phyloP scores from a whole-genome alignment of 805 yeast species.

The Lipomyces chichibuensis region DNA sequence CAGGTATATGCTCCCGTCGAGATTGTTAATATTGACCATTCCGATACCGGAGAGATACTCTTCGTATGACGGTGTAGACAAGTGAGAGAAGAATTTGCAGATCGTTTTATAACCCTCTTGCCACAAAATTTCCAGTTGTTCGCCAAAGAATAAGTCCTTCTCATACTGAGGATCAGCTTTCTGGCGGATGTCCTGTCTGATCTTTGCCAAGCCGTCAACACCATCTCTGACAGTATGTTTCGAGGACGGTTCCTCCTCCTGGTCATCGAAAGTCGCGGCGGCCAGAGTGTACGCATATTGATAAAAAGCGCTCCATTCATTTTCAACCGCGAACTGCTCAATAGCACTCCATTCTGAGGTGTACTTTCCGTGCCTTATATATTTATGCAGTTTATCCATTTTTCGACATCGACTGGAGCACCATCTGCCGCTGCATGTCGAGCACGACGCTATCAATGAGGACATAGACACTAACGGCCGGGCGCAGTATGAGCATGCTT shows the following conservation, averaged over 20 bases:
- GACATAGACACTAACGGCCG: slow-evolving; percentile 49
- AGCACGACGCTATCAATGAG: slow-evolving; percentile 60
- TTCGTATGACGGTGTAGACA: slow-evolving; percentile 48
- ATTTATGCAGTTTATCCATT: slow-evolving; percentile 55
- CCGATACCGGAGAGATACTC: slow-evolving; percentile 68
- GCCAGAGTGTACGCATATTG: slow-evolving; percentile 60
- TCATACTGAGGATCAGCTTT: slow-evolving; percentile 57
- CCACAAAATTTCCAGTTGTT: slow-evolving; percentile 64
- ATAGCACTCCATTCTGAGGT: slow-evolving; percentile 56
- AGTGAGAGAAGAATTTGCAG: slow-evolving; percentile 49
- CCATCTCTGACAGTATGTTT: slow-evolving; percentile 44
- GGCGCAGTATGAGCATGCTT: slow-evolving; percentile 76
- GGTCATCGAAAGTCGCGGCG: slow-evolving; percentile 9
- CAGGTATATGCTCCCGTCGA: slow-evolving; percentile 63
- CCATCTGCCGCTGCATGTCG: slow-evolving; percentile 68
- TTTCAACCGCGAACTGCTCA: slow-evolving; percentile 63
- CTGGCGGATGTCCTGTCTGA: slow-evolving; percentile 67
- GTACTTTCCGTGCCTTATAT: slow-evolving; percentile 58
- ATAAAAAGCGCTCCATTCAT: slow-evolving; percentile 70
- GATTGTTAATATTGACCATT: slow-evolving; percentile 71
- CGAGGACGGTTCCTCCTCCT: slow-evolving; percentile 36
- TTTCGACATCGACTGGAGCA: slow-evolving; percentile 66
- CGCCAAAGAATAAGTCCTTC: slow-evolving; percentile 55
- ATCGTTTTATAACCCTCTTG: slow-evolving; percentile 58
- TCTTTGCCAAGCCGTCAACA: slow-evolving; percentile 65